Evolutionary conservation across 2,329 filamentous ascomycete species (phyloP).

Genomic region (Cephalotrichum gorgonifer): DNA sequence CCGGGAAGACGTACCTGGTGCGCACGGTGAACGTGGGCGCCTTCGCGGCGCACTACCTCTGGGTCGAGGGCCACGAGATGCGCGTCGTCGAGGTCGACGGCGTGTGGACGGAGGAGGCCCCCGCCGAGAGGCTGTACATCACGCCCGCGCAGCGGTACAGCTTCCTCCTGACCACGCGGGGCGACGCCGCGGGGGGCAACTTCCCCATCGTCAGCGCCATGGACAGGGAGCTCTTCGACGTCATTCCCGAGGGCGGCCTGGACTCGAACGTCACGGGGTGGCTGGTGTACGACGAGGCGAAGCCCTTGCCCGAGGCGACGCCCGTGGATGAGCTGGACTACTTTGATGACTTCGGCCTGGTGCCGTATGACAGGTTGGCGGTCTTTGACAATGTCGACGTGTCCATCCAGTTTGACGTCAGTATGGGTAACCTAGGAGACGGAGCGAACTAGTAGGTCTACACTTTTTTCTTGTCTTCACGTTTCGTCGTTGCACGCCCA

Average conservation of each 20-base stretch:
- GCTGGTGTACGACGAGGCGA: constrained; percentile 44
- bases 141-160: constrained; percentile 57
- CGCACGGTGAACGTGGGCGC: constrained; percentile 65
- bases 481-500: too few relatives aligned
- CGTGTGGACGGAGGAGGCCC: constrained; percentile 51
- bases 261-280: constrained; percentile 61
- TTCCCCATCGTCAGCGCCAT: constrained; percentile 60
- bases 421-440: too few relatives aligned
- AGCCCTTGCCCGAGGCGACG: constrained; percentile 37
- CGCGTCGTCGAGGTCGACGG: constrained; percentile 65
- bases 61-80: constrained; percentile 58
- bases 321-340: constrained; percentile 51
- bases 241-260: constrained; percentile 48
- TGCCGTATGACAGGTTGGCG: constrained; percentile 55
- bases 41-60: constrained; percentile 57
- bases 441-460: too few relatives aligned
- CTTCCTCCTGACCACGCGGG: constrained; percentile 53
- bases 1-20: constrained; percentile 63
- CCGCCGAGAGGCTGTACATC: constrained; percentile 55
- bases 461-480: too few relatives aligned
- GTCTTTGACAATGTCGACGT: constrained; percentile 53
- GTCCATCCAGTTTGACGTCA: constrained; percentile 49
- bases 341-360: constrained; percentile 63
- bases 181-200: constrained; percentile 46
- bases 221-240: constrained; percentile 57